Evolutionary conservation across 2,329 filamentous ascomycete species (phyloP), one percentile per base, ranked within the genome.

Genomic region (Juglanconis sp.): DNA sequence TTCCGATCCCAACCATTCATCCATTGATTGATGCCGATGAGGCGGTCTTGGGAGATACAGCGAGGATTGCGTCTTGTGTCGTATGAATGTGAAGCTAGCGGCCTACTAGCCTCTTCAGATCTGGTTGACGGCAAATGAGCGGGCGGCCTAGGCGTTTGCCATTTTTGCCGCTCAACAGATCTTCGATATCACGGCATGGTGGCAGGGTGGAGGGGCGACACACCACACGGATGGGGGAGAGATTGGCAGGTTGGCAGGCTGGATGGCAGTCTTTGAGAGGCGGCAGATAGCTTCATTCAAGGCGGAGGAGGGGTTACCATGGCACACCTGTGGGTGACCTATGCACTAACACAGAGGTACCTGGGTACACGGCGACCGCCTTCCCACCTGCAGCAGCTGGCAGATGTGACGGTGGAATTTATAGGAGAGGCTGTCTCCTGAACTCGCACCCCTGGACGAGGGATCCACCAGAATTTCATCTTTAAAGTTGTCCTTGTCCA

Each of bases 401-500:
- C 53, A 56, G n/a, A 46, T 36, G 44, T 13, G 53, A 38, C 53
- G 40, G 47, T 55, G 53, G 40, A 55, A 47, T 46, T 57, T 57
- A 52, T 60, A 53, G 59, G 57, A 56, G 52, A 59, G 49, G 61
- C 50, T 60, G 48, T 52, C 53, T 51, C 49, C 57, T 62, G 53
- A 56, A 56, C 60, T 53, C 50, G 44, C 24, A 34, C 60, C 61
- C 53, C 61, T 63, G 61, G 53, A 57, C 46, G 17, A 36, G 24
- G 49, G 57, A 57, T 48, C 61, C 61, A 63, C 61, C 59, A 56
- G 57, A 46, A 51, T 51, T 53, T 60, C 57, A 57, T 60, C 61
- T 63, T 63, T 63, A 63, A 63, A 63, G 61, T 63, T 60, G 61
- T 63, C 61, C 60, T 57, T 52, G 57, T 60, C 61, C 61, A 36